Percentiles rank a stretch among this genome's conserved stretches.
Conservation (phyloP, 257 asterid genomes). For the Nicotiana noctiflora region DNA sequence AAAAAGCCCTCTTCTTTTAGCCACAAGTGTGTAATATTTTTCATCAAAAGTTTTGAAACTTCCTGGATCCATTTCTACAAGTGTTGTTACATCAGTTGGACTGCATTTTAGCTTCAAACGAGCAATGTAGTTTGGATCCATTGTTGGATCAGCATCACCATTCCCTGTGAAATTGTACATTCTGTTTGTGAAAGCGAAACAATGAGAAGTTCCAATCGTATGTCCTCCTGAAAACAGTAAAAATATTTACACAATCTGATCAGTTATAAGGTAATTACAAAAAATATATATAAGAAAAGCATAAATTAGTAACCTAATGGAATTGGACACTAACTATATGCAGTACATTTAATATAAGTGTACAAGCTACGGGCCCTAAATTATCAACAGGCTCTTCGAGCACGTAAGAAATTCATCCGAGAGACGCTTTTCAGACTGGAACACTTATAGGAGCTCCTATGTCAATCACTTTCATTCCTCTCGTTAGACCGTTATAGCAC, state of each 20-base stretch:
- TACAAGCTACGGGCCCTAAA: too few relatives aligned
- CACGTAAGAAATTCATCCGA: too few relatives aligned
- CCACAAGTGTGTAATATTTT: slow-evolving; percentile 28
- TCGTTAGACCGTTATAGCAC: too few relatives aligned
- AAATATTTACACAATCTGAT: background rate
- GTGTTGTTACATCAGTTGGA: slow-evolving; percentile 29
- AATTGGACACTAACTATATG: too few relatives aligned
- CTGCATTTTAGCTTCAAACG: slow-evolving; percentile 30
- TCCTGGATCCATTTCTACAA: slow-evolving; percentile 59
- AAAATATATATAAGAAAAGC: too few relatives aligned
- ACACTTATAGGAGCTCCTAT: too few relatives aligned
- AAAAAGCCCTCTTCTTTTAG: slow-evolving; percentile 41
- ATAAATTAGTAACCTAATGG: too few relatives aligned
- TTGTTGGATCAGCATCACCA: slow-evolving; percentile 47
- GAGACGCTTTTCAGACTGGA: too few relatives aligned
- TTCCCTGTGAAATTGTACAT: slow-evolving; percentile 60
- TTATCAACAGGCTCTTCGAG: too few relatives aligned
- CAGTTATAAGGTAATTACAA: too few relatives aligned
- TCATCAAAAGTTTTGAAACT: slow-evolving; percentile 38
- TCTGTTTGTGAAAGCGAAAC: slow-evolving; percentile 41
- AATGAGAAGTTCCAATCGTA: slow-evolving; percentile 50
- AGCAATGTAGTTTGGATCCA: slow-evolving; percentile 42
- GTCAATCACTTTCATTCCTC: too few relatives aligned
- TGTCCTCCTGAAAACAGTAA: slow-evolving; percentile 32
- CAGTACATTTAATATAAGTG: too few relatives aligned